phyloP scores from a whole-genome alignment of 1,284 basidiomycete species.

The Filobasidium uniguttulatum region DNA sequence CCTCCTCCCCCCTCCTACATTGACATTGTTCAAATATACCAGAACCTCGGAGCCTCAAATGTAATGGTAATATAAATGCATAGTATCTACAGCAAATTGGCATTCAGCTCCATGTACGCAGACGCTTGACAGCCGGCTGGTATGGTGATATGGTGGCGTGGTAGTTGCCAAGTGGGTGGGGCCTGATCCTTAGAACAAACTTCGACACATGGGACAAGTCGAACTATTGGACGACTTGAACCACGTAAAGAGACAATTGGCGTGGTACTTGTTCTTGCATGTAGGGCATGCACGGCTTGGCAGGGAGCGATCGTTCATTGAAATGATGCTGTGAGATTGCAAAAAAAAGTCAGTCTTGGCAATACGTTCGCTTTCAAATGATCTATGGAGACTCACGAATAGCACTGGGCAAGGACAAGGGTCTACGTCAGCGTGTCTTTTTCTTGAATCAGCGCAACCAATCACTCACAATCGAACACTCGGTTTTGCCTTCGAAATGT shows the following conservation, averaged over 20 bases:
- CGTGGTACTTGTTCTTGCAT: slow-evolving; percentile 92
- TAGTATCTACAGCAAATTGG: too few relatives aligned
- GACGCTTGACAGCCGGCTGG: too few relatives aligned
- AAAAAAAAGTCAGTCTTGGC: neutral
- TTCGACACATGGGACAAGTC: slow-evolving; percentile 78
- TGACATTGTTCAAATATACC: too few relatives aligned
- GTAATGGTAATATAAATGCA: too few relatives aligned
- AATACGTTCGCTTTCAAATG: neutral
- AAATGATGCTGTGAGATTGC: slow-evolving; percentile 58
- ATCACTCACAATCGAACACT: slow-evolving; percentile 57
- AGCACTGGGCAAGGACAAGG: slow-evolving; percentile 42
- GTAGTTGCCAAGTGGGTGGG: too few relatives aligned
- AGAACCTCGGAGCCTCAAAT: too few relatives aligned
- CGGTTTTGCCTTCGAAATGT: slow-evolving; percentile 85
- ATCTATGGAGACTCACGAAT: slow-evolving; percentile 51
- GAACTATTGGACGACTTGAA: slow-evolving; percentile 73
- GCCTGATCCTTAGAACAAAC: slow-evolving; percentile 35
- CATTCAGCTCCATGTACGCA: too few relatives aligned
- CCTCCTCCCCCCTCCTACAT: too few relatives aligned
- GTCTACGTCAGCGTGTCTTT: neutral
- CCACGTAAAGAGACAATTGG: slow-evolving; percentile 89
- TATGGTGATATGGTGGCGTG: too few relatives aligned
- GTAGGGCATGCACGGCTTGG: slow-evolving; percentile 88
- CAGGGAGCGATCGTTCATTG: slow-evolving; percentile 71
- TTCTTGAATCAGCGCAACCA: neutral